Evolutionary conservation across 805 yeast genomes (phyloP), one percentile per base, ranked within the genome.

Genomic region (Saturnispora gosingensis): DNA sequence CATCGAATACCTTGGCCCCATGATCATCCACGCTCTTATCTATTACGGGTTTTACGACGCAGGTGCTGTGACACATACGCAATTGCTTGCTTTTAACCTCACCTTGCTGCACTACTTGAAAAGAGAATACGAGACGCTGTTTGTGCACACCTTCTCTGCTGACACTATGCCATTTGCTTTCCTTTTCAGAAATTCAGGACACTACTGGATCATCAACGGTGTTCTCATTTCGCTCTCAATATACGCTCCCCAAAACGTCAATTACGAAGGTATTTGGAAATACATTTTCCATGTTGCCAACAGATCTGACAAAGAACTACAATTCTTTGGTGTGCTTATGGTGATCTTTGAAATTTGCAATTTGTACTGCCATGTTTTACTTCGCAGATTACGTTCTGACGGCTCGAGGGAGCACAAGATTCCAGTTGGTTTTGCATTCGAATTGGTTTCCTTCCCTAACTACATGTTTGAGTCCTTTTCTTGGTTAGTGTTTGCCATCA

Each of bases 121-220:
- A 71, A 81, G 99, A 65, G 97, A 89, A 67, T 76, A 77, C 57
- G 99, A 93, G 70, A 88, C 97, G 8, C 57, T 85, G 24, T 82
- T 80, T 62, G 82, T 93, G 48, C 99, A 93, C 70, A 75, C 77
- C 55, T 93, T 93, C 65, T 86, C 97, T 22, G 73, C 81, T 53
- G 82, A 88, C 25, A 93, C 99, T 13, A 93, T 93, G 99, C 99
- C 99, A 4, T 61, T 85, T 43, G 77, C 80, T 65, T 86, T 88
- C 68, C 69, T 93, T 53, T 86, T 91, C 76, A 88, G 90, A 70
- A 93, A 93, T 72, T 83, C 89, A 39, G 73, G 78, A 58, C 97
- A 93, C 67, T 93, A 93, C 70, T 91, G 97, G 97, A 66, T 87
- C n/a, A 72, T 91, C 58, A 84, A 89, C 50, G 97, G 98, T 8